Percentiles rank a stretch among this genome's conserved stretches.
phyloP scores from a whole-genome alignment of 495 filamentous ascomycete species.

The Trichoderma erinaceum region DNA sequence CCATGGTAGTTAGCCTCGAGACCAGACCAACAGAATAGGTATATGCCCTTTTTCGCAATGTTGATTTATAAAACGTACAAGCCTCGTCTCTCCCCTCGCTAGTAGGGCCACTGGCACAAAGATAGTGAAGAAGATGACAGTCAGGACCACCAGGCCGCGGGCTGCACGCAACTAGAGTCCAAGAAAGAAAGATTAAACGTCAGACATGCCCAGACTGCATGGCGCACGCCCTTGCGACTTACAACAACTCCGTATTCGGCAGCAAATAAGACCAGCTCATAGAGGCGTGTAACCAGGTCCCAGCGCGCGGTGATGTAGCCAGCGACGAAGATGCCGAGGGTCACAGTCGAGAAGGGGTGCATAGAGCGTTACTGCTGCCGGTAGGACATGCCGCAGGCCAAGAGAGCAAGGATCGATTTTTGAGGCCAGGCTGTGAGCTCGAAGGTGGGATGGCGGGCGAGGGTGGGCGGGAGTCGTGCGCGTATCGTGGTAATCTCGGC shows the following conservation, averaged over 20 bases:
- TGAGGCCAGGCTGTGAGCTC: background rate
- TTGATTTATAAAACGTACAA: constrained; percentile 30
- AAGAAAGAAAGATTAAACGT: constrained; percentile 8
- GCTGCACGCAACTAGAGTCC: constrained; percentile 35
- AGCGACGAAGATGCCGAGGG: constrained; percentile 95
- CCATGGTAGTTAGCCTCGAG: constrained; percentile 16
- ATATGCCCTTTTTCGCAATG: background rate
- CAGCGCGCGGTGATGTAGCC: constrained; percentile 98
- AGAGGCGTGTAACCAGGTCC: constrained; percentile 91
- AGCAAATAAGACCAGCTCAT: constrained; percentile 93
- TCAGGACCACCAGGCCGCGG: constrained; percentile 38
- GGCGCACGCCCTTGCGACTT: constrained; percentile 32
- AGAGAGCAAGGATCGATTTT: background rate
- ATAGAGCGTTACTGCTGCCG: constrained; percentile 52
- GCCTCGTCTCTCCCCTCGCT: constrained; percentile 37
- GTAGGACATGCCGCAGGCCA: constrained; percentile 23
- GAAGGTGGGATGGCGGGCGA: constrained; percentile 3
- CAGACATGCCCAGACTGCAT: background rate
- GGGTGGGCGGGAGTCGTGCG: background rate
- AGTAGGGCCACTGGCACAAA: constrained; percentile 44
- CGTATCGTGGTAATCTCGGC: background rate
- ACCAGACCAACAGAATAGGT: background rate
- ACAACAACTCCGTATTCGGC: constrained; percentile 99
- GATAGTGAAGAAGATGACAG: constrained; percentile 36
- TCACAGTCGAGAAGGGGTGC: constrained; percentile 93